Evolutionary conservation across 176 grass and related monocot genomes (phyloP).

Genomic region (Saccharum spontaneum): DNA sequence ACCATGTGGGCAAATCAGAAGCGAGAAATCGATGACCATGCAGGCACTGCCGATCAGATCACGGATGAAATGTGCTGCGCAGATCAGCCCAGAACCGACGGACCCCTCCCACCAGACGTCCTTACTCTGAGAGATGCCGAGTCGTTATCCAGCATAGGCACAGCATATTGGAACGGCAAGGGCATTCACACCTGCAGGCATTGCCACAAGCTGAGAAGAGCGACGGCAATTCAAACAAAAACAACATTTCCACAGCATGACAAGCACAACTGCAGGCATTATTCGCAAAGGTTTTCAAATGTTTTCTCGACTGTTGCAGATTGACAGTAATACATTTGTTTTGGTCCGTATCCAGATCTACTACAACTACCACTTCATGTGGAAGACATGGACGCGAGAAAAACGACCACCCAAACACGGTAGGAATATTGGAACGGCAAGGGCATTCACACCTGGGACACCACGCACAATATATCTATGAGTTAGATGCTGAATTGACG

Average conservation of each 20-base stretch:
- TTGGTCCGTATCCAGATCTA: constrained; percentile 11
- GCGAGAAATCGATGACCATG: neutral
- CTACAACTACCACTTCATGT: neutral
- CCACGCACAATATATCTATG: neutral
- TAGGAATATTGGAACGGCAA: constrained; percentile 20
- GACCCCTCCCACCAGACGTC: neutral
- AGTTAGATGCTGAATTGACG: constrained; percentile 14
- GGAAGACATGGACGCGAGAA: neutral
- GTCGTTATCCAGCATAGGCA: constrained; percentile 10
- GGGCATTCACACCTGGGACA: constrained; percentile 40
- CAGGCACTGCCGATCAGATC: neutral
- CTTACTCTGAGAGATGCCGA: neutral
- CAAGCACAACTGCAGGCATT: neutral
- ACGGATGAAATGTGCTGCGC: neutral
- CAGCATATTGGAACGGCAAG: too few relatives aligned
- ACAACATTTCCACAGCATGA: neutral
- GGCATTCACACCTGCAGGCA: too few relatives aligned
- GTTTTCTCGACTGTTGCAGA: constrained; percentile 17
- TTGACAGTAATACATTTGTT: constrained; percentile 28
- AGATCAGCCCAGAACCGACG: neutral
- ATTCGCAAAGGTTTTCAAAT: constrained; percentile 23
- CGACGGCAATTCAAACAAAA: neutral
- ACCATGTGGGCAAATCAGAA: neutral
- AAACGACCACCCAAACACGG: constrained; percentile 30
- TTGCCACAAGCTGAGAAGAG: constrained; percentile 12